Conservation (phyloP, 305 asterid species). For the Vinca major region DNA sequence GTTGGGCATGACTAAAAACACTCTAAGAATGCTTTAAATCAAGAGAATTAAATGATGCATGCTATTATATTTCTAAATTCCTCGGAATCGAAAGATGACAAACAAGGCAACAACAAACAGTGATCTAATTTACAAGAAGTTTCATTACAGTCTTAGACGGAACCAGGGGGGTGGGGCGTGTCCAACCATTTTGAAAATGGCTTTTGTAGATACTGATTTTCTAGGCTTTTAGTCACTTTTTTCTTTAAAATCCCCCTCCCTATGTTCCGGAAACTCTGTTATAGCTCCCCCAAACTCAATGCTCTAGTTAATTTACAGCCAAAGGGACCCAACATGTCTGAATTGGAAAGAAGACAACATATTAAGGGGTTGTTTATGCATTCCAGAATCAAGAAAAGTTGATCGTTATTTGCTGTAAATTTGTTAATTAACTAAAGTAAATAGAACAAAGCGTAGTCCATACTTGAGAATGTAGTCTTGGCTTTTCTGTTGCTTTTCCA, state of each 20-base stretch:
- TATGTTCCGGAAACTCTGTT: too few species aligned
- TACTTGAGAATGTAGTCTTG: conserved; percentile 43
- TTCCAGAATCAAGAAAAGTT: background rate
- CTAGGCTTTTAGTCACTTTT: too few species aligned
- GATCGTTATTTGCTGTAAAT: background rate
- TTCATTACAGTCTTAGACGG: background rate
- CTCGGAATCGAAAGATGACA: background rate
- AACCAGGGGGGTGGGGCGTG: too few species aligned
- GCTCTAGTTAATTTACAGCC: background rate
- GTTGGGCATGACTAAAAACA: background rate
- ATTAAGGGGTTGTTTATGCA: background rate
- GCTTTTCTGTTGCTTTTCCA: conserved; percentile 52
- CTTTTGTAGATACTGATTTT: too few species aligned
- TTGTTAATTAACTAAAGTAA: background rate
- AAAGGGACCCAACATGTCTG: background rate
- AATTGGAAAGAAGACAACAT: background rate
- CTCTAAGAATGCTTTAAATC: too few species aligned
- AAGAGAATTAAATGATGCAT: background rate
- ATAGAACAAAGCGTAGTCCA: conserved; percentile 16
- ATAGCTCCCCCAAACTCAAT: too few species aligned
- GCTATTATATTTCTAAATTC: background rate
- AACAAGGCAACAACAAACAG: background rate
- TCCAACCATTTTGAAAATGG: too few species aligned
- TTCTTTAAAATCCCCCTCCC: too few species aligned
- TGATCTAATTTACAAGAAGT: background rate